Evolutionary conservation across 106 monocot species (phyloP).

Genomic region (Dioscorea zingiberensis): DNA sequence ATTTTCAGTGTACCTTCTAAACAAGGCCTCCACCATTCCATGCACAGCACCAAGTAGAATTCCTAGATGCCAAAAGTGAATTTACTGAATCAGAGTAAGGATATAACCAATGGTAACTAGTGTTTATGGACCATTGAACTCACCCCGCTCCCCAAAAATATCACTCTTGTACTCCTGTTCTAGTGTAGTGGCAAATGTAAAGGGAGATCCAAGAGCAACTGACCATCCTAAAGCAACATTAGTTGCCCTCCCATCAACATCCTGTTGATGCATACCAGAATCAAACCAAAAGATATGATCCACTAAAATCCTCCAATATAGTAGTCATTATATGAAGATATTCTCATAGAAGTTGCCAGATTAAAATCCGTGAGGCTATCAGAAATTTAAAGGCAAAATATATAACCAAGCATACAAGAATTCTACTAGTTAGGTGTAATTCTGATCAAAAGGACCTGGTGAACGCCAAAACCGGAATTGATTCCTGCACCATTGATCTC

Average conservation of each 20-base stretch:
- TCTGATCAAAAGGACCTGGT: constrained; percentile 41
- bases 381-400: too few relatives aligned
- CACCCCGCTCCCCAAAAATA: constrained; percentile 94
- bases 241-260: constrained; percentile 86
- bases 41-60: constrained; percentile 89
- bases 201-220: constrained; percentile 84
- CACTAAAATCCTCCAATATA: too few relatives aligned
- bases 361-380: too few relatives aligned
- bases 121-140: background rate
- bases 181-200: constrained; percentile 90
- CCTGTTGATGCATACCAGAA: constrained; percentile 15
- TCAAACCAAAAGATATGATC: too few relatives aligned
- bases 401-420: too few relatives aligned
- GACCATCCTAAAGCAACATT: constrained; percentile 94
- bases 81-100: background rate
- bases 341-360: too few relatives aligned
- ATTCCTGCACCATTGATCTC: constrained; percentile 90
- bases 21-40: constrained; percentile 74
- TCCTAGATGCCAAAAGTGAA: constrained; percentile 20
- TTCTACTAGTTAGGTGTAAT: too few relatives aligned
- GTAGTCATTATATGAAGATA: too few relatives aligned
- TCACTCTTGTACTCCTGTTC: constrained; percentile 97
- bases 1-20: constrained; percentile 74
- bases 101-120: background rate
- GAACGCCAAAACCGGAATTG: constrained; percentile 83